Evolutionary conservation across 2,329 filamentous ascomycete genomes (phyloP).

Genomic region (Alternaria panax): DNA sequence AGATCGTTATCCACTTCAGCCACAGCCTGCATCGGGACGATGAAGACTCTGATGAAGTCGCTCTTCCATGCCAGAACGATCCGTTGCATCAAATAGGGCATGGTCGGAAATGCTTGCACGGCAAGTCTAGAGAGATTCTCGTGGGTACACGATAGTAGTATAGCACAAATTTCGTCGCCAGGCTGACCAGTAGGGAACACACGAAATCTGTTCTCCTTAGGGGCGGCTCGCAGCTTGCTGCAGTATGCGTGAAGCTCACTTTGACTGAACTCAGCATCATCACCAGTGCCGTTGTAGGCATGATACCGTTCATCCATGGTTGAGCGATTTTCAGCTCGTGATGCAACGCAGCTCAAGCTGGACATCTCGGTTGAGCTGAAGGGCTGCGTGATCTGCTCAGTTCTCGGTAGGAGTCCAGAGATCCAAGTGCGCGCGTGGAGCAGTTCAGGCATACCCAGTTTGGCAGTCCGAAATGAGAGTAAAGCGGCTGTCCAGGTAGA

Average conservation of each 20-base stretch:
- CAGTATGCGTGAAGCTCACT: conserved; percentile 59
- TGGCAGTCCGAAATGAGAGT: conserved; percentile 57
- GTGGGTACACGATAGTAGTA: conserved; percentile 51
- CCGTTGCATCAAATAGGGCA: conserved; percentile 42
- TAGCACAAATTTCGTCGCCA: conserved; percentile 55
- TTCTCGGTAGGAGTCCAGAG: conserved; percentile 23
- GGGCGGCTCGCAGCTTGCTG: conserved; percentile 52
- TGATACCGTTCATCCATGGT: conserved; percentile 47
- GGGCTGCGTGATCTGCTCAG: conserved; percentile 18
- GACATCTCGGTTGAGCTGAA: conserved; percentile 27
- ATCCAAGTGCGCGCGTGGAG: conserved; percentile 42
- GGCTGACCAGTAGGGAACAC: conserved; percentile 53
- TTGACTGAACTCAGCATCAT: conserved; percentile 58
- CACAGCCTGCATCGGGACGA: conserved; percentile 45
- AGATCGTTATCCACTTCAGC: conserved; percentile 45
- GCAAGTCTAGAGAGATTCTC: conserved; percentile 44
- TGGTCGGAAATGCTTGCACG: conserved; percentile 56
- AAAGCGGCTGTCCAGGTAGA: conserved; percentile 63
- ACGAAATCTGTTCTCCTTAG: conserved; percentile 53
- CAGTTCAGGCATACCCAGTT: conserved; percentile 56
- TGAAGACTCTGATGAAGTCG: conserved; percentile 43
- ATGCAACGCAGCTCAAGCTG: conserved; percentile 36
- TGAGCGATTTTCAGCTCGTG: conserved; percentile 28
- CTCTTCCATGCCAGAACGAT: conserved; percentile 45
- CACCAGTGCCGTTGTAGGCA: conserved; percentile 54